Conservation (phyloP, 164 flowering plant genomes). For the Nymphaea thermarum region DNA sequence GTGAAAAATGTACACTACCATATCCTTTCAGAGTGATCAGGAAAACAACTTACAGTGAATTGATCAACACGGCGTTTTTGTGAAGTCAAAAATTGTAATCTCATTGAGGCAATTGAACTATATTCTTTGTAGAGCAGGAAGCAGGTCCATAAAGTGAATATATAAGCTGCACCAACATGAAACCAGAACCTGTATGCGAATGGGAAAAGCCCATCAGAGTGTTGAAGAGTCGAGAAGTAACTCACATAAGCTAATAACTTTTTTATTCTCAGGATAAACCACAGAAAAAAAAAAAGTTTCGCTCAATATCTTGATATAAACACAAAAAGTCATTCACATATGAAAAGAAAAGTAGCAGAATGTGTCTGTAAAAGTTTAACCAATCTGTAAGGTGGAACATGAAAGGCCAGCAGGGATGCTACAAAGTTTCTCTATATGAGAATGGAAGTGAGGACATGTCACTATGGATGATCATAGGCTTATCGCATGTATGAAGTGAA, state of each 20-base stretch:
- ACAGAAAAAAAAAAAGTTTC: not conserved
- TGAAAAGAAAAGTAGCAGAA: too few relatives aligned
- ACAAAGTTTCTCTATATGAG: too few relatives aligned
- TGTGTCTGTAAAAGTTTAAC: too few relatives aligned
- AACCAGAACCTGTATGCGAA: slow-evolving; percentile 52
- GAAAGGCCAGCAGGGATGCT: too few relatives aligned
- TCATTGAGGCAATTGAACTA: slow-evolving; percentile 63
- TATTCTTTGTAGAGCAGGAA: slow-evolving; percentile 81
- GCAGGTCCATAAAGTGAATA: slow-evolving; percentile 81
- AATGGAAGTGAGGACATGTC: too few relatives aligned
- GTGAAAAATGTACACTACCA: too few relatives aligned
- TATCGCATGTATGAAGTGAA: too few relatives aligned
- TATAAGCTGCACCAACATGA: slow-evolving; percentile 66
- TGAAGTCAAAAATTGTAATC: slow-evolving; percentile 70
- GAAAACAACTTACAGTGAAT: slow-evolving; percentile 56
- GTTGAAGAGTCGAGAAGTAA: too few relatives aligned
- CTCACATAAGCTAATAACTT: not conserved
- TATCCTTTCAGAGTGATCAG: not conserved
- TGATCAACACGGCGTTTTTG: slow-evolving; percentile 73
- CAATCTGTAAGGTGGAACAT: too few relatives aligned
- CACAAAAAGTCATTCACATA: not conserved
- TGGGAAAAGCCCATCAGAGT: too few relatives aligned
- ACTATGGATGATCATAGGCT: too few relatives aligned
- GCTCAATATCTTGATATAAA: not conserved
- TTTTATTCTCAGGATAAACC: not conserved